Evolutionary conservation across 805 yeast genomes (phyloP), one percentile per base, ranked within the genome.

Genomic region (Saturnispora ahearnii): DNA sequence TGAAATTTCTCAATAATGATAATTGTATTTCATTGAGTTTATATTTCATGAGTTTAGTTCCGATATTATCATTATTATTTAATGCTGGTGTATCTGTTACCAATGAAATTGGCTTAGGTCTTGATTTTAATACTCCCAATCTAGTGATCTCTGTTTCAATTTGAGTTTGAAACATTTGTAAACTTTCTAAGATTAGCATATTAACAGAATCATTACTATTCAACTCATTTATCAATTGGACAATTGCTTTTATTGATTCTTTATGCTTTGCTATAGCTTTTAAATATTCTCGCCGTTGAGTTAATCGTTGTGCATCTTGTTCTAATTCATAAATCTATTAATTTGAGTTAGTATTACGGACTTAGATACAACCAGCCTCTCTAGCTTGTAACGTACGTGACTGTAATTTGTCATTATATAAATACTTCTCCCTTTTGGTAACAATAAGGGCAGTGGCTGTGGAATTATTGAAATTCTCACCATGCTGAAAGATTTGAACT

Each of bases 241-340:
- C 56, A 46, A 74, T 66, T 47, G 60, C 50, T 1, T 55, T 58
- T 5, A 73, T 59, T 0, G 79, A 73, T 18, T 66, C 60, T 8
- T 53, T 52, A 55, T 75, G 78, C 9, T 62, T 55, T 4, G 56
- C 51, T 5, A 73, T 64, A 0, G 82, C 78, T 24, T 66, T 66
- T 6, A 59, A 55, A 33, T 67, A 68, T 41, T 77, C 74, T 8
- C 73, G 73, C 42, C 69, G 66, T 30, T 69, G 52, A 1, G 72
- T 68, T 11, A 76, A 70, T 28, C 65, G 60, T 53, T 81, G 84
- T 0, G 84, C 86, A 42, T 66, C 69, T 49, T 73, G 75, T 18
- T 79, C 78, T 4, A 73, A 60, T 29, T 71, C 70, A 54, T 78
- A 79, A 2, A 76, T 76, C 76, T 76, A 33, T 8, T 8, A 12